Percentiles rank a stretch among this genome's conserved stretches.
Conservation (phyloP, 108 stramenopile genomes). For the Heterococcus sp. region DNA sequence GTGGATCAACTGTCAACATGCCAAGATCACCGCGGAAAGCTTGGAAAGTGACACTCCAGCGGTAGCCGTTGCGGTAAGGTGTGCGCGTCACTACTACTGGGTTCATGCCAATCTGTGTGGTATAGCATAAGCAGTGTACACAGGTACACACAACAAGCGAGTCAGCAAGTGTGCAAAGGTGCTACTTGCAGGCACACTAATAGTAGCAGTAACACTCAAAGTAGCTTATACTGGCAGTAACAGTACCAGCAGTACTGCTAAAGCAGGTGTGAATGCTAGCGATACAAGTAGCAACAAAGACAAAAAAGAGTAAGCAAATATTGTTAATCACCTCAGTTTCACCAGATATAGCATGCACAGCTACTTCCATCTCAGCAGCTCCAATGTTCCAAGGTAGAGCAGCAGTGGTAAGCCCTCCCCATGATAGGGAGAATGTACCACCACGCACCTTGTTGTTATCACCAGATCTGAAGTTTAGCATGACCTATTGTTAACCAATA, state of each 20-base stretch:
- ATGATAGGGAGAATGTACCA: conserved; percentile 70
- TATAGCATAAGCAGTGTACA: no score
- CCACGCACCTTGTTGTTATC: conserved; percentile 46
- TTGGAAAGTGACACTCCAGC: conserved; percentile 69
- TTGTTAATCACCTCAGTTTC: conserved; percentile 4
- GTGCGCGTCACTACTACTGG: conserved; percentile 57
- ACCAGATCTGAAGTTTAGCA: conserved; percentile 55
- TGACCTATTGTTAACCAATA: not conserved
- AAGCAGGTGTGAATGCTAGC: no score
- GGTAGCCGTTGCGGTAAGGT: conserved; percentile 65
- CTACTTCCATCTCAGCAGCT: conserved; percentile 54
- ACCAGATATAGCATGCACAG: conserved; percentile 47
- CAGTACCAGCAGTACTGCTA: no score
- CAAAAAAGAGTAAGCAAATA: no score
- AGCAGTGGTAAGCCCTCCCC: conserved; percentile 64
- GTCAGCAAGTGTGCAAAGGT: no score
- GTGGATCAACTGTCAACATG: conserved; percentile 57
- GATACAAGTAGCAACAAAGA: no score
- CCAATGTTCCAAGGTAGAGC: conserved; percentile 51
- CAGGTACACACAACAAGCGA: no score
- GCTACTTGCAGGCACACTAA: no score
- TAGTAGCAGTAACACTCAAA: no score
- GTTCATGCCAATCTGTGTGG: conserved; percentile 22
- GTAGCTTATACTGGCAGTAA: no score
- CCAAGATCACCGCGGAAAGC: conserved; percentile 71